These are phyloP conservation scores for Umbelopsis ramanniana DNA, from an alignment of 192 early-diverging fungal species.

Conservation along the genomic window DNA sequence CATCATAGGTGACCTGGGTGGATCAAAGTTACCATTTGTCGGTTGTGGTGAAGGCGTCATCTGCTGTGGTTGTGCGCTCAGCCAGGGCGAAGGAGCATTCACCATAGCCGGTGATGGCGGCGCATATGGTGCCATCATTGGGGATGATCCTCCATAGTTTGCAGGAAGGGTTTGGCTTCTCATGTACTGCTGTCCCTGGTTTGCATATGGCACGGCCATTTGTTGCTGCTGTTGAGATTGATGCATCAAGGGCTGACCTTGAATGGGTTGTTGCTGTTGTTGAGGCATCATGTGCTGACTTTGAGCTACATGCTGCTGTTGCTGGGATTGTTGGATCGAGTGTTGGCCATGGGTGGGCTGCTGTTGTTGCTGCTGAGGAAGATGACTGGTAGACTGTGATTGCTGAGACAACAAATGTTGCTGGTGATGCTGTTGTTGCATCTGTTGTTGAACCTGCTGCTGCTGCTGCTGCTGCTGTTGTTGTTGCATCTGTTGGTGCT, in stretches of 20 bases:
- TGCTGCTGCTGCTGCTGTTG: conserved; percentile 4
- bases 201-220: too few relatives aligned
- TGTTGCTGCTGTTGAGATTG: background rate
- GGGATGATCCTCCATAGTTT: background rate
- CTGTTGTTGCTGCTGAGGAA: too few relatives aligned
- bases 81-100: background rate
- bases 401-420: background rate
- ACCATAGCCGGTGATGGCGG: background rate
- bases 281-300: background rate
- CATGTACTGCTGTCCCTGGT: conserved; percentile 2
- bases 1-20: background rate
- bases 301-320: background rate
- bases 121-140: conserved; percentile 15
- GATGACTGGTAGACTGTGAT: too few relatives aligned
- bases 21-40: conserved; percentile 3
- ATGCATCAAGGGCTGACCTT: background rate
- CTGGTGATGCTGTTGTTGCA: background rate
- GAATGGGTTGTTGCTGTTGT: background rate
- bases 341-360: too few relatives aligned
- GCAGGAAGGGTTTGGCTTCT: conserved; percentile 9
- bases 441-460: background rate
- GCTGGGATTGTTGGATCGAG: background rate
- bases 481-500: background rate
- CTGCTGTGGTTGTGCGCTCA: background rate
- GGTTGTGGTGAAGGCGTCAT: background rate